Base-by-base conservation (phyloP, 2,329 filamentous ascomycete genomes). In the Penicillium concentricum region DNA sequence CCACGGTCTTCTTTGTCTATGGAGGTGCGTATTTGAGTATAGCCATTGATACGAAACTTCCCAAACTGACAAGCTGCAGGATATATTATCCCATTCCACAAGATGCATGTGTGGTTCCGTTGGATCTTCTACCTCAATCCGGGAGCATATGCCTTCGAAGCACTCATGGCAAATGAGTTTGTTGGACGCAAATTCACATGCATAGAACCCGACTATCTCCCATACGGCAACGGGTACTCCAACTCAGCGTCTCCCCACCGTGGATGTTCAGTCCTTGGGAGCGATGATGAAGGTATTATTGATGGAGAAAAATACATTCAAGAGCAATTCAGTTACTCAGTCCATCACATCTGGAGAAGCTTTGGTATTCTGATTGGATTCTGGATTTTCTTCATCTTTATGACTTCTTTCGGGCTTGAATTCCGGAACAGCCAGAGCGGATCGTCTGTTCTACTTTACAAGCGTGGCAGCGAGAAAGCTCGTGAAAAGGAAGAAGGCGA, bases 401-500 rank as follows among this genome's bases (percentile, higher is more conserved):
- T 89, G 49, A 92, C 95, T 61, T 85, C 90, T 1, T 79, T 89
- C 12, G 80, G 92, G 0, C 91, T 91, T 62, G 91, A 96, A 69
- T 78, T 87, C 4, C 61, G 60, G 2, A 72, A 73, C 41, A 67
- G 57, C 35, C 66, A 70, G 38, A 60, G 59, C 13, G 69, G 70
- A 0, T 72, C 70, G 1, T 73, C 71, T 0, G 66, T 73, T 2
- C 53, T 74, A 1, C 63, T 74, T 5, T 73, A 72, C 56, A 73
- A 70, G 46, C 67, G 72, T 2, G 70, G 70, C 2, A 65, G 66
- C 34, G 55, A 70, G 45, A 71, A 61, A n/a, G 57, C 35, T 12
- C 37, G 8, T 10, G n/a, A 13, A 18, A 28, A 62, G 28, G 43
- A 41, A 5, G 44, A 42, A 2, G 12, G 2, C 1, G 34, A 56